Evolutionary conservation across 2,329 filamentous ascomycete genomes (phyloP), one percentile per base, ranked within the genome.

Genomic region (Beauveria medogensis): DNA sequence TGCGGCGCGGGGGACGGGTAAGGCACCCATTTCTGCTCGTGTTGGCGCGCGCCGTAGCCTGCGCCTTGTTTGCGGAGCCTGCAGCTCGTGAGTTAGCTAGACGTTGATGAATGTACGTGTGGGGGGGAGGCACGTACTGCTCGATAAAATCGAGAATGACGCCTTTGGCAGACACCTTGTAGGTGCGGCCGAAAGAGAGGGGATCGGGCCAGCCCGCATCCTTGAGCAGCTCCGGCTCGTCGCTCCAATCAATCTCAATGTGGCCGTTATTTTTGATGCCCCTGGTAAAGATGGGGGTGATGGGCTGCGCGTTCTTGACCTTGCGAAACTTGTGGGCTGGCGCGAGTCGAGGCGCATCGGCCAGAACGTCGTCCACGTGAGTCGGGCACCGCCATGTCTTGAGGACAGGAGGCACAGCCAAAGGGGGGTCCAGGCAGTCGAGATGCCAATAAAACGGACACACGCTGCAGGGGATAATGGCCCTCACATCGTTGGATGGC

Each of bases 361-460:
- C 76, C 61, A 96, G 79, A 61, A 92, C 81, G 64, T 93, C 87
- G 58, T 94, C 90, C 47, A 89, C 80, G 71, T 99, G 94, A 65
- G 89, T 86, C 55, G 93, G 93, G 70, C 94, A 99, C 73, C 86
- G 88, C 91, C 92, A 99, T 60, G 86, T 88, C 68, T 87, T 85
- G 56, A 88, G 80, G 55, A 86, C 82, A 12, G 92, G 92, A 44
- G 91, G 89, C 60, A 89, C 85, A 40, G 92, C 86, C 69, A 92
- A 77, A 40, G 93, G 92, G 30, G 91, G 90, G 70, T 95, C 87
- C 18, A 96, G 78, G 74, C 94, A 99, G 73, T 97, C 93, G 56
- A 96, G 79, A 76, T 99, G 94, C 89, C 92, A 99, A 69, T 87
- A 82, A 40, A 91, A 81, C 14, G 84, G 80, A 74, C 93, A 99